phyloP scores from a whole-genome alignment of 2,329 filamentous ascomycete genomes.

The Exophiala sp. region DNA sequence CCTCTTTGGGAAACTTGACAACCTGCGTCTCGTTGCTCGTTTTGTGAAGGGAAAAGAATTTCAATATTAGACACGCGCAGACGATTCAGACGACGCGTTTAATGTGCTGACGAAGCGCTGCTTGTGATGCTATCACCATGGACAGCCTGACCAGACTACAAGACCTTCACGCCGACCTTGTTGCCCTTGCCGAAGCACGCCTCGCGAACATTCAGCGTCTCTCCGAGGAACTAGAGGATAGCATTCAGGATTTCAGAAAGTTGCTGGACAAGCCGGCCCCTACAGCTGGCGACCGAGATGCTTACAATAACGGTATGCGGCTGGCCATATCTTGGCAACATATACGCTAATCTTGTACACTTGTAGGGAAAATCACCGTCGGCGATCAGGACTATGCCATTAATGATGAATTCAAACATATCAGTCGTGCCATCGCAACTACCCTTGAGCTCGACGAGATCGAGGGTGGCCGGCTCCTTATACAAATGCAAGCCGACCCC shows the following conservation, averaged over 20 bases:
- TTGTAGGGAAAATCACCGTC: constrained; percentile 66
- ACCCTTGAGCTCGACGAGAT: constrained; percentile 86
- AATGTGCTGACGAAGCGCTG: constrained; percentile 6
- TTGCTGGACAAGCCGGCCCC: constrained; percentile 70
- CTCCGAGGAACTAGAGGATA: constrained; percentile 58
- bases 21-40: constrained; percentile 9
- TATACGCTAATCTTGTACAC: constrained; percentile 2
- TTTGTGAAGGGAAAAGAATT: constrained; percentile 3
- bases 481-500: constrained; percentile 42
- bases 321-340: constrained; percentile 5
- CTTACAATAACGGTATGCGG: constrained; percentile 22
- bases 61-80: constrained; percentile 8
- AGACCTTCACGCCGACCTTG: constrained; percentile 78
- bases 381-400: constrained; percentile 68
- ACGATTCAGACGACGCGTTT: constrained; percentile 3
- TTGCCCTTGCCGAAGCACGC: constrained; percentile 66
- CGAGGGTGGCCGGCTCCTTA: constrained; percentile 68
- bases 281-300: constrained; percentile 50
- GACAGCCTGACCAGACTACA: constrained; percentile 71
- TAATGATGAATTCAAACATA: constrained; percentile 82
- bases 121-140: constrained; percentile 61
- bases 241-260: constrained; percentile 61
- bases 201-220: constrained; percentile 65
- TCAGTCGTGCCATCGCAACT: constrained; percentile 73
- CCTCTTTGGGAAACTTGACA: constrained; percentile 7